These are phyloP conservation scores for Fusarium kyushuense DNA, from an alignment of 2,329 filamentous ascomycete species.

Conservation along the genomic window DNA sequence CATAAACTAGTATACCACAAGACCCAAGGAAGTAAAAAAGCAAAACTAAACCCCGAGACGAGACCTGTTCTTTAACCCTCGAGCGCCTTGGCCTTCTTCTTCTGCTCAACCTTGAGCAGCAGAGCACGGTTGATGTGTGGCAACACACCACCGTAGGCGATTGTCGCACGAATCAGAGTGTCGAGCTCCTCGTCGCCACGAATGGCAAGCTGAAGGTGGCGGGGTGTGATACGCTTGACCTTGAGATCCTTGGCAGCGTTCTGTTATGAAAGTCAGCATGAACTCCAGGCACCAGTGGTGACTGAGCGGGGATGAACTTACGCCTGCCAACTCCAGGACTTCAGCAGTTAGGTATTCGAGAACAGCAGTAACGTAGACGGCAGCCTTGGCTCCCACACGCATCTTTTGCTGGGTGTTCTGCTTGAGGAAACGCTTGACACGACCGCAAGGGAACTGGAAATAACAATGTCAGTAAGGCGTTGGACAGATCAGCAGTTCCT, in stretches of 20 bases:
- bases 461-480: constrained; percentile 40
- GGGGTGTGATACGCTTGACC: constrained; percentile 99
- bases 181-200: constrained; percentile 98
- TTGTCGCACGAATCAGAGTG: constrained; percentile 96
- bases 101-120: constrained; percentile 95
- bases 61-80: constrained; percentile 54
- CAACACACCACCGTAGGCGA: constrained; percentile 97
- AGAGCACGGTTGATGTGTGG: constrained; percentile 99
- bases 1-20: constrained; percentile 45
- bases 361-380: constrained; percentile 97
- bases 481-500: constrained; percentile 6
- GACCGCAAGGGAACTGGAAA: constrained; percentile 93
- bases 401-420: constrained; percentile 99
- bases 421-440: constrained; percentile 99
- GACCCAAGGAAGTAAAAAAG: constrained; percentile 41
- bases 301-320: constrained; percentile 59
- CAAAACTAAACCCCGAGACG: constrained; percentile 36
- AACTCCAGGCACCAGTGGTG: constrained; percentile 25
- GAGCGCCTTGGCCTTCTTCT: constrained; percentile 81
- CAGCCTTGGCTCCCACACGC: constrained; percentile 98
- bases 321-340: constrained; percentile 95
- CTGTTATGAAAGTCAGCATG: constrained; percentile 55
- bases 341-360: constrained; percentile 98
- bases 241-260: constrained; percentile 99
- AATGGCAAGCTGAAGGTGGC: constrained; percentile 97